Base-by-base conservation (phyloP, 345 rosid genomes). In the Rhizophora apiculata region DNA sequence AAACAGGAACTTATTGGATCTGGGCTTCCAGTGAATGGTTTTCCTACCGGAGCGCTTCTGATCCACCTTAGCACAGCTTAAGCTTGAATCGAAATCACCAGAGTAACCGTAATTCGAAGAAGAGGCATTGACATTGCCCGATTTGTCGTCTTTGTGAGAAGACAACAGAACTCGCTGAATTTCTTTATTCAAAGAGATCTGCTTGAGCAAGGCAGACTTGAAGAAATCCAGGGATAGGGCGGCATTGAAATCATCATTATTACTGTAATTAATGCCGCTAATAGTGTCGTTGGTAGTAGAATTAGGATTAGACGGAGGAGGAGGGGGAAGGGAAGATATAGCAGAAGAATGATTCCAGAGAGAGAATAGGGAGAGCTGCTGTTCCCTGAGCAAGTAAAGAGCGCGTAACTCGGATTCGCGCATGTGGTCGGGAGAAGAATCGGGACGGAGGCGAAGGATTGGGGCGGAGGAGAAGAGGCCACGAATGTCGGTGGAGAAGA, bases 11-110 rank as follows among this genome's bases (percentile, higher is more conserved):
- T 91, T 91, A 65, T 76, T 75, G 10, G 78, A 62, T 49, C 62
- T 86, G 7, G 96, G 98, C 51, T 87, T 89, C 98, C 98, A 94
- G 62, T 83, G 88, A 3, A 88, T 75, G 8, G 84, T 86, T 75
- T 53, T 88, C 65, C 84, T 84, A 34, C 77, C 82, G 0, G 75
- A 55, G 32, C 80, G 71, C 54, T 71, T 74, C 74, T 74, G 89
- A 63, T 83, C 87, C 48, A 80, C 74, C 77, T 72, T 85, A 64
- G 72, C 74, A 75, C 96, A 93, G 68, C 77, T 65, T 4, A 79
- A 73, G 16, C 36, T 24, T 6, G 7, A 11, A 5, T 49, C 51
- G 10, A 34, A n/a, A 39, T 21, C 37, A 2, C 37, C 37, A 34
- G 37, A 6, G 37, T 34, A 34, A 34, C 9, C 37, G 37, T 2